These are phyloP conservation scores for Phycomyces blakesleeanus DNA, from an alignment of 192 early-diverging fungal genomes.

Conservation along the genomic window DNA sequence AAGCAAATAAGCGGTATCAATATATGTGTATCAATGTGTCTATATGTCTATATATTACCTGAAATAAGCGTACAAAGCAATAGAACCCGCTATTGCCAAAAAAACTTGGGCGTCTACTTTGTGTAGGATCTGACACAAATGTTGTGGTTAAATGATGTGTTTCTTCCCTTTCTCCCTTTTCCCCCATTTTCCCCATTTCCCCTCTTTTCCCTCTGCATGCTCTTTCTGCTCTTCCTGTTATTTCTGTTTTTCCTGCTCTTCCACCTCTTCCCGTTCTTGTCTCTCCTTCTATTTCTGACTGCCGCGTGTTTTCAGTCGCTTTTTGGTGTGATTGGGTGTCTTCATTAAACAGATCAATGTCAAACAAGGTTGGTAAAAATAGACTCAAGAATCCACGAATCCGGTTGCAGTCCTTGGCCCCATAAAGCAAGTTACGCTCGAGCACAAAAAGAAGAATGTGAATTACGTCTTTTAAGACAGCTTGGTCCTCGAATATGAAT, in stretches of 20 bases:
- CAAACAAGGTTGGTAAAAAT: slow-evolving; percentile 69
- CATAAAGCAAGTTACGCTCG: slow-evolving; percentile 50
- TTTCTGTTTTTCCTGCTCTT: neutral
- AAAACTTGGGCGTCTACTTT: slow-evolving; percentile 45
- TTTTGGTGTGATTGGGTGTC: too few species aligned
- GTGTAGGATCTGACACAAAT: slow-evolving; percentile 10
- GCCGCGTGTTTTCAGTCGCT: too few species aligned
- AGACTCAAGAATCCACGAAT: slow-evolving; percentile 69
- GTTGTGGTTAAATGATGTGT: slow-evolving; percentile 13
- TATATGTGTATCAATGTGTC: neutral
- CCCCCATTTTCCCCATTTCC: too few species aligned
- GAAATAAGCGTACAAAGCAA: slow-evolving; percentile 83
- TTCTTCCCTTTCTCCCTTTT: slow-evolving; percentile 27
- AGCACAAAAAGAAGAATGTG: slow-evolving; percentile 67
- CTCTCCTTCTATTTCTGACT: neutral
- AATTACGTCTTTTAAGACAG: slow-evolving; percentile 75
- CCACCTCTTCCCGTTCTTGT: neutral
- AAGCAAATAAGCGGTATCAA: slow-evolving; percentile 27
- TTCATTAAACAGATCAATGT: slow-evolving; percentile 26
- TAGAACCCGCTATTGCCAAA: slow-evolving; percentile 90
- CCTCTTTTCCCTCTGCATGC: too few species aligned
- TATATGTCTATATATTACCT: slow-evolving; percentile 43
- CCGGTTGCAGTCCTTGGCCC: slow-evolving; percentile 60
- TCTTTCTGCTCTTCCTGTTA: too few species aligned
- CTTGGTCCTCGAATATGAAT: slow-evolving; percentile 57